phyloP scores from a whole-genome alignment of 2,329 filamentous ascomycete species.

The Nemania abortiva region DNA sequence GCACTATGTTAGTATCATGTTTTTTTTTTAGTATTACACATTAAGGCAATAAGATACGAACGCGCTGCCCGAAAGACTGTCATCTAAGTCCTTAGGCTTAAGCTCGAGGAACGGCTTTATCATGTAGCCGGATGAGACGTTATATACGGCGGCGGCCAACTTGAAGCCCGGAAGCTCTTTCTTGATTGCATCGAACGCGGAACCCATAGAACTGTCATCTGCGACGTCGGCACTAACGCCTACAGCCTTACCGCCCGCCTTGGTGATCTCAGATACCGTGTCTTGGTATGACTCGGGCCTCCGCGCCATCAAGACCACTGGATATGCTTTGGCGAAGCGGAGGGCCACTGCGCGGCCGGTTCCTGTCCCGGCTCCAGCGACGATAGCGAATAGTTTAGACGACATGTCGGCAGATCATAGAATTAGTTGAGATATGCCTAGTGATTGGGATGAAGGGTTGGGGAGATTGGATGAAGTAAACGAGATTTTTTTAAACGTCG shows the following conservation, averaged over 20 bases:
- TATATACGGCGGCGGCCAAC: slow-evolving; percentile 32
- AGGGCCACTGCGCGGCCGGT: slow-evolving; percentile 55
- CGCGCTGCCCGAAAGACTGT: slow-evolving; percentile 61
- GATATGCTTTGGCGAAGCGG: slow-evolving; percentile 35
- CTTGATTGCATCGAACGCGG: slow-evolving; percentile 27
- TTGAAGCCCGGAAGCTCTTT: slow-evolving; percentile 26
- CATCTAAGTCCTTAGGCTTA: slow-evolving; percentile 62
- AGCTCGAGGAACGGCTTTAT: slow-evolving; percentile 71
- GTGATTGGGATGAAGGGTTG: neutral
- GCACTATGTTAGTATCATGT: neutral
- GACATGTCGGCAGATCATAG: slow-evolving; percentile 43
- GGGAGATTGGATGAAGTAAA: neutral
- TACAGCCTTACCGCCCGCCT: slow-evolving; percentile 33
- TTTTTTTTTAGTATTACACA: neutral
- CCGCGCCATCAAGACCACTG: slow-evolving; percentile 31
- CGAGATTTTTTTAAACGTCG: too few species aligned
- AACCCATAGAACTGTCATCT: slow-evolving; percentile 21
- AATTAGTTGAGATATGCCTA: neutral
- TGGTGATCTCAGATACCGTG: slow-evolving; percentile 27
- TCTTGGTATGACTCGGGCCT: slow-evolving; percentile 27
- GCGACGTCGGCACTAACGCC: slow-evolving; percentile 29
- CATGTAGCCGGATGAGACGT: slow-evolving; percentile 55
- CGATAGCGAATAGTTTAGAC: slow-evolving; percentile 71
- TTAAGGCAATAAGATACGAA: slow-evolving; percentile 52
- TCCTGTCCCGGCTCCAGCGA: slow-evolving; percentile 80